Evolutionary conservation across 2,329 filamentous ascomycete genomes (phyloP).

Genomic region (Truncatella angustata): DNA sequence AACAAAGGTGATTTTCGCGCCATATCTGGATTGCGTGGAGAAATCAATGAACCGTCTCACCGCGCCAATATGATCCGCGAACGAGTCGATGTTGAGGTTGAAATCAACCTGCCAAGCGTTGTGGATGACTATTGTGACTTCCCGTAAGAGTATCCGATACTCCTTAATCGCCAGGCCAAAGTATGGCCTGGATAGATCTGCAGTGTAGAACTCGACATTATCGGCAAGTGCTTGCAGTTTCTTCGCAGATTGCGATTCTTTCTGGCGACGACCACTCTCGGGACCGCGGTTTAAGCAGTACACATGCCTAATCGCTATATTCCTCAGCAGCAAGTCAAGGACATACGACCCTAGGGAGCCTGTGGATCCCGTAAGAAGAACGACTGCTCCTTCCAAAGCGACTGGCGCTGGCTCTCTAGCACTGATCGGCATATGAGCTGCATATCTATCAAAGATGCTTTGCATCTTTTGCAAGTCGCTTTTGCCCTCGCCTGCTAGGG

Average conservation of each 20-base stretch:
- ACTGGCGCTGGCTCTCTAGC: not conserved
- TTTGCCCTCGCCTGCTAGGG: not conserved
- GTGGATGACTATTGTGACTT: constrained; percentile 17
- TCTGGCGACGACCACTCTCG: not conserved
- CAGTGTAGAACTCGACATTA: not conserved
- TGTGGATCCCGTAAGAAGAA: not conserved
- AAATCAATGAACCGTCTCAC: constrained; percentile 19
- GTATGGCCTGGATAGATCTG: not conserved
- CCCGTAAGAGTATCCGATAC: not conserved
- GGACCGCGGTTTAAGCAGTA: not conserved
- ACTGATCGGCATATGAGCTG: not conserved
- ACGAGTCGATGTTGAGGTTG: constrained; percentile 17
- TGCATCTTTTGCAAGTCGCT: not conserved
- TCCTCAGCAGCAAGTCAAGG: not conserved
- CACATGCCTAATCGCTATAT: not conserved
- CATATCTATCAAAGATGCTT: not conserved
- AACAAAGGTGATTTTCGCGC: constrained; percentile 18
- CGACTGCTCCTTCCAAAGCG: not conserved
- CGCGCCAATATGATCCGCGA: constrained; percentile 20
- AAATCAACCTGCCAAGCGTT: constrained; percentile 25
- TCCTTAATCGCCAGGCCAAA: not conserved
- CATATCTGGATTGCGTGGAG: constrained; percentile 4
- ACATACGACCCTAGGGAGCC: not conserved
- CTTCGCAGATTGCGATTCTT: not conserved
- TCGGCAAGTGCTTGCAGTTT: not conserved